phyloP scores from a whole-genome alignment of 495 filamentous ascomycete genomes.

The Oidiodendron maius region DNA sequence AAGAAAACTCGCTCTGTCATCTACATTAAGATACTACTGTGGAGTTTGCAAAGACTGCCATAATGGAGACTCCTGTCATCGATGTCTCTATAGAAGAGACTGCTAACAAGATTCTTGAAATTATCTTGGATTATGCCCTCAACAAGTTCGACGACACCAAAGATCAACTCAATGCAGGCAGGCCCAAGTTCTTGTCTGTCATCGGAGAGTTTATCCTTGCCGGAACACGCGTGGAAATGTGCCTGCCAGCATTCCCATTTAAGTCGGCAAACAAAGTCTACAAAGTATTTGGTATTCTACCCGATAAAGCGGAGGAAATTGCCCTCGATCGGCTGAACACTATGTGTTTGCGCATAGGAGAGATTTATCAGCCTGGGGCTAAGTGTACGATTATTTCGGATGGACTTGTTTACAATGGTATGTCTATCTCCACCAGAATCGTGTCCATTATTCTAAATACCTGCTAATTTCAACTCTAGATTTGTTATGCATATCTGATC shows the following conservation, averaged over 20 bases:
- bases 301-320: constrained; percentile 45
- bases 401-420: too few relatives aligned
- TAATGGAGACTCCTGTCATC: too few relatives aligned
- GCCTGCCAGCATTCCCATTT: constrained; percentile 49
- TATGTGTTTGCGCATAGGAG: too few relatives aligned
- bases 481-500: constrained; percentile 42
- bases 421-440: too few relatives aligned
- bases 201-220: constrained; percentile 17
- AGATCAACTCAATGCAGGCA: constrained; percentile 7
- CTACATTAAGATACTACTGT: too few relatives aligned
- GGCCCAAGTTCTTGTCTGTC: constrained; percentile 18
- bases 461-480: constrained; percentile 26
- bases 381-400: too few relatives aligned
- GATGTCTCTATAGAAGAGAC: too few relatives aligned
- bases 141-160: constrained; percentile 1
- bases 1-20: too few relatives aligned
- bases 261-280: constrained; percentile 41
- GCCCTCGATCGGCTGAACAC: too few relatives aligned
- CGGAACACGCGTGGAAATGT: constrained; percentile 22
- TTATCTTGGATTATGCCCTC: constrained; percentile 25
- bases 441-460: neutral
- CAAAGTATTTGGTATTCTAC: constrained; percentile 42
- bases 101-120: constrained; percentile 22
- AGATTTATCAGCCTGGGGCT: too few relatives aligned
- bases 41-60: too few relatives aligned